Conservation (phyloP, 805 yeast genomes). For the Kazachstania africana region DNA sequence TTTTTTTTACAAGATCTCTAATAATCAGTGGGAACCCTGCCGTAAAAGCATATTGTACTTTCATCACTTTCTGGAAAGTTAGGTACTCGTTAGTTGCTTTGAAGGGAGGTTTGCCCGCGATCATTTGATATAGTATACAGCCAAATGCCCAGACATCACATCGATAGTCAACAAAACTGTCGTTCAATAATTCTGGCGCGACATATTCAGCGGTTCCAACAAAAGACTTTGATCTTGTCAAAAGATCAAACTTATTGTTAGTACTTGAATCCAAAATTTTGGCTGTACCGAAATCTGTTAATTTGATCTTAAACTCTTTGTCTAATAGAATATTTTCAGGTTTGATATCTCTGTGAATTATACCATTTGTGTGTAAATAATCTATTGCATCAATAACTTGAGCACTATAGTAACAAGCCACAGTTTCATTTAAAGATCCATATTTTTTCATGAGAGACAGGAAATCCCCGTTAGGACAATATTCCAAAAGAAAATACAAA, state of each 20-base stretch:
- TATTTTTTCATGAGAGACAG: slow-evolving; percentile 52
- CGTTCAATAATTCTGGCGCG: slow-evolving; percentile 68
- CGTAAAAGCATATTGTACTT: slow-evolving; percentile 69
- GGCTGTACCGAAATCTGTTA: slow-evolving; percentile 83
- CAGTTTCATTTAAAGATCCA: slow-evolving; percentile 62
- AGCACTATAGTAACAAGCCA: slow-evolving; percentile 55
- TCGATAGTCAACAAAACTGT: slow-evolving; percentile 74
- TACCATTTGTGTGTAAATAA: slow-evolving; percentile 64
- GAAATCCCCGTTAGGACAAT: slow-evolving; percentile 71
- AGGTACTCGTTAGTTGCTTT: slow-evolving; percentile 73
- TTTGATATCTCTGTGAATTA: slow-evolving; percentile 70
- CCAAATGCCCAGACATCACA: slow-evolving; percentile 99
- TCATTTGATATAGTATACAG: slow-evolving; percentile 88
- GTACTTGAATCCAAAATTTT: slow-evolving; percentile 43
- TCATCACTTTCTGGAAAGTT: slow-evolving; percentile 72
- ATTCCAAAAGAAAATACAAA: slow-evolving; percentile 64
- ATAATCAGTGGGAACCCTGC: slow-evolving; percentile 72
- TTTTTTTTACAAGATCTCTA: slow-evolving; percentile 61
- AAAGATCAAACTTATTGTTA: slow-evolving; percentile 46
- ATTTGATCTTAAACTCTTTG: slow-evolving; percentile 45
- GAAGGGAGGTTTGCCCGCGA: slow-evolving; percentile 84
- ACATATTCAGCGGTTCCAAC: slow-evolving; percentile 84
- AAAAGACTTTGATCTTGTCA: slow-evolving; percentile 64
- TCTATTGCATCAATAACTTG: slow-evolving; percentile 65
- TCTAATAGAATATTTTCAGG: slow-evolving; percentile 73